phyloP scores from a whole-genome alignment of 805 yeast species.

The Cyberlindnera amylophila region DNA sequence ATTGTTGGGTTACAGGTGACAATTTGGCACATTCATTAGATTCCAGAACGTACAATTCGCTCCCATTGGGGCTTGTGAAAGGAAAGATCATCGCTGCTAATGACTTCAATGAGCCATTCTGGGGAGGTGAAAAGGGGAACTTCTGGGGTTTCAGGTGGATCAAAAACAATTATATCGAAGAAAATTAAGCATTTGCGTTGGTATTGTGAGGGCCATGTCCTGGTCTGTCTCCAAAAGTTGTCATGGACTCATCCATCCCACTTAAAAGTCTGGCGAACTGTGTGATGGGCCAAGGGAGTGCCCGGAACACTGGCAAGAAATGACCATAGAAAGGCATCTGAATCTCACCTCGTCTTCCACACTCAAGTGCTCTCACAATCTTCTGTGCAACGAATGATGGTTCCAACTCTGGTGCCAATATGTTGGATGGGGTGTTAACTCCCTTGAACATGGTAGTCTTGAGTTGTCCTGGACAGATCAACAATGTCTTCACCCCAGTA shows the following conservation, averaged over 20 bases:
- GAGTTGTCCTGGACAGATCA: conserved; percentile 87
- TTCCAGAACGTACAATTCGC: conserved; percentile 82
- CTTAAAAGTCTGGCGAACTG: conserved; percentile 38
- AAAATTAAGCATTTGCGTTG: background rate
- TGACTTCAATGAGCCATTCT: conserved; percentile 46
- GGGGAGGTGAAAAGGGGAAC: conserved; percentile 33
- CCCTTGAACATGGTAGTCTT: conserved; percentile 70
- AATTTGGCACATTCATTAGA: conserved; percentile 84
- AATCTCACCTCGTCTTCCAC: conserved; percentile 66
- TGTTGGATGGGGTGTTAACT: conserved; percentile 66
- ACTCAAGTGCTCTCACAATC: conserved; percentile 51
- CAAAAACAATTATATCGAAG: conserved; percentile 44
- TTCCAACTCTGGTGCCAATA: conserved; percentile 80
- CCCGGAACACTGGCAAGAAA: conserved; percentile 65
- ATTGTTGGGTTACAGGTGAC: conserved; percentile 97
- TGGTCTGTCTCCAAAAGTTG: conserved; percentile 8
- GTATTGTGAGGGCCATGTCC: background rate
- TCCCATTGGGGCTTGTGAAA: conserved; percentile 82
- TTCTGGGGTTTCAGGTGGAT: conserved; percentile 56
- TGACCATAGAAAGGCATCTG: conserved; percentile 75
- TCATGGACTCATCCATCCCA: conserved; percentile 46
- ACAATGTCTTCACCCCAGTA: conserved; percentile 62
- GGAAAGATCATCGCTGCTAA: conserved; percentile 82
- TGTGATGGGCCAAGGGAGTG: conserved; percentile 64
- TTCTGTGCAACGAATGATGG: conserved; percentile 60